Conservation (phyloP, 1,139 yeast genomes). For the Nakaseomyces uthaithaninus region DNA sequence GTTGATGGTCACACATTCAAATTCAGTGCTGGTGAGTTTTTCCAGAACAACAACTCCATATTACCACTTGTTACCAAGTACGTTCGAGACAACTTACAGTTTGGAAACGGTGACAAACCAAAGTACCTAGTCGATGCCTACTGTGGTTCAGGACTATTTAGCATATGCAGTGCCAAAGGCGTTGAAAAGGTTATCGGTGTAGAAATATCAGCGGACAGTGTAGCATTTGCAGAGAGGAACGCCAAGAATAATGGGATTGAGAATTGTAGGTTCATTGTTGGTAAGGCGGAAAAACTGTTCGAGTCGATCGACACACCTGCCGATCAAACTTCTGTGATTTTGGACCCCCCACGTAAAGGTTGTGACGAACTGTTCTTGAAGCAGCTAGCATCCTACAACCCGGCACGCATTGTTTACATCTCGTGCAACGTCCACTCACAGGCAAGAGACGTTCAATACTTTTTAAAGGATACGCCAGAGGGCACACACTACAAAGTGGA, state of each 20-base stretch:
- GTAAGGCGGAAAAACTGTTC: constrained; percentile 87
- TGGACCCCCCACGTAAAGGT: constrained; percentile 97
- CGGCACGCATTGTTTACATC: constrained; percentile 81
- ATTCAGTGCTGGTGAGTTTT: constrained; percentile 89
- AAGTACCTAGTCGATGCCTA: constrained; percentile 85
- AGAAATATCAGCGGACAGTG: constrained; percentile 87
- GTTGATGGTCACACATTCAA: constrained; percentile 69
- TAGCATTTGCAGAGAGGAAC: constrained; percentile 74
- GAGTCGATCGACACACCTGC: constrained; percentile 67
- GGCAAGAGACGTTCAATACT: constrained; percentile 86
- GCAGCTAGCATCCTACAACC: constrained; percentile 74
- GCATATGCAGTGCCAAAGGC: constrained; percentile 73
- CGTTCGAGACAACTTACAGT: constrained; percentile 60
- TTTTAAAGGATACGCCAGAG: constrained; percentile 56
- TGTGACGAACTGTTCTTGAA: constrained; percentile 82
- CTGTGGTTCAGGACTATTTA: constrained; percentile 93
- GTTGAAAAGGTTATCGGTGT: constrained; percentile 86
- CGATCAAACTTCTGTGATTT: constrained; percentile 72
- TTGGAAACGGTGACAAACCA: constrained; percentile 37
- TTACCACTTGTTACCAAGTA: constrained; percentile 73
- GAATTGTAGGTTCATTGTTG: constrained; percentile 79
- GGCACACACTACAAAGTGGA: constrained; percentile 62
- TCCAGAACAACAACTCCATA: constrained; percentile 91
- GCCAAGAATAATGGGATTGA: constrained; percentile 65
- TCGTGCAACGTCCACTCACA: constrained; percentile 97